Base-by-base conservation (phyloP, 768 basidiomycete species). In the Russula emetica region DNA sequence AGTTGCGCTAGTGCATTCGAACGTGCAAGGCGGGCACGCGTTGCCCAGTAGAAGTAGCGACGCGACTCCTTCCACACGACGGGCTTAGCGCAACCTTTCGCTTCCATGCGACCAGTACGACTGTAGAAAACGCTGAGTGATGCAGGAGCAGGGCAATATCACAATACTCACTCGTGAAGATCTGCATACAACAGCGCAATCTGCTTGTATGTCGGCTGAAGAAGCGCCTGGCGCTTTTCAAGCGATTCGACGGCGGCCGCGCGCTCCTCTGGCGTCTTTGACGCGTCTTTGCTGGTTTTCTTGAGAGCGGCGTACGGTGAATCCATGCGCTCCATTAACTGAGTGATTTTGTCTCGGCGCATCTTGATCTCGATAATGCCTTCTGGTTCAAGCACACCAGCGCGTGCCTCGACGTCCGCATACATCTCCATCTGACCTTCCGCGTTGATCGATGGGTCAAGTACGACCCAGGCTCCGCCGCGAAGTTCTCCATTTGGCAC, bases 391-490 rank as follows among this genome's bases (percentile, higher is more conserved):
- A 92, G 80, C 34, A 99, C 93, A 80, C 97, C 97, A 51, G 94
- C 97, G 61, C 97, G 89, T 24, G 97, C 85, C 9, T 97, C 95
- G 51, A 90, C 85, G 72, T 98, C 97, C 28, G 95, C 96, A 71
- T 94, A 98, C 96, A 99, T 98, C 78, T 97, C 90, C 96, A 99
- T 97, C 75, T 97, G 93, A 26, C 68, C 69, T 70, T 92, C 86
- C 2, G 87, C 79, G 77, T 98, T 98, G 80, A 99, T 98, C 20
- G 92, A 91, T 32, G 97, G 97, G 74, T 99, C 97, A 50, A 99
- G 84, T 1, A 99, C 97, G 69, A 98, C 97, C 96, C 96, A 99
- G 38, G 97, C 97, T 69, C 97, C 97, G 70, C 97, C 97, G 72
- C 97, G 94, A 53, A 99, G 85, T 75, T 99, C 97, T 65, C 97